Conservation (phyloP, 164 flowering plant genomes). For the Kalanchoe fedtschenkoi region DNA sequence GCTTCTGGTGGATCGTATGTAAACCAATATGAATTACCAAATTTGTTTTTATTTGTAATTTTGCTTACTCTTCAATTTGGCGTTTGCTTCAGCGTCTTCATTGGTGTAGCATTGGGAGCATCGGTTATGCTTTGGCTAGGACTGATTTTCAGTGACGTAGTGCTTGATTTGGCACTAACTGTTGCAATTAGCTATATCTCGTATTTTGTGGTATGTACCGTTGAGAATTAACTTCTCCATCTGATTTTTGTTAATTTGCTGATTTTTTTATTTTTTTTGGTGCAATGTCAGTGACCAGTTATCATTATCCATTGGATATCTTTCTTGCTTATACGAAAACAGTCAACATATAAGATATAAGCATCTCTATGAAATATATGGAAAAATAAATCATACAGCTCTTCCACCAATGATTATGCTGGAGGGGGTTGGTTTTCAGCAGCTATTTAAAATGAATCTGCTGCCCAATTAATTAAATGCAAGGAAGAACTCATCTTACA, state of each 20-base stretch:
- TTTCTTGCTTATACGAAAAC: neutral
- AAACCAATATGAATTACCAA: neutral
- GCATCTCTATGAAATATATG: neutral
- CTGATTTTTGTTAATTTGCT: neutral
- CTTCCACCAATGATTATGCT: neutral
- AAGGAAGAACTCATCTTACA: neutral
- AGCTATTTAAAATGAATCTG: neutral
- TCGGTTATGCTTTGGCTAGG: conserved; percentile 62
- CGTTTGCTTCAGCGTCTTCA: conserved; percentile 57
- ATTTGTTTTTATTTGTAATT: neutral
- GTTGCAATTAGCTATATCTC: conserved; percentile 90
- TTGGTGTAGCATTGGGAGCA: neutral
- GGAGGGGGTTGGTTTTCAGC: neutral
- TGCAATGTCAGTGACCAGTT: neutral
- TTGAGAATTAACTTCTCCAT: neutral
- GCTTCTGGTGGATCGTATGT: conserved; percentile 93
- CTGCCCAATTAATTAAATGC: neutral
- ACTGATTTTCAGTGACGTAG: conserved; percentile 79
- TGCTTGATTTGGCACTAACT: conserved; percentile 78
- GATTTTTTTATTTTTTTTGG: neutral
- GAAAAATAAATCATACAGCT: neutral
- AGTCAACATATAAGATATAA: neutral
- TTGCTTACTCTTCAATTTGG: conserved; percentile 19
- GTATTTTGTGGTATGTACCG: conserved; percentile 73
- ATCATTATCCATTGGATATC: neutral